Evolutionary conservation across 371 early-diverging fungal genomes (phyloP).

Genomic region (Mortierella sp.): DNA sequence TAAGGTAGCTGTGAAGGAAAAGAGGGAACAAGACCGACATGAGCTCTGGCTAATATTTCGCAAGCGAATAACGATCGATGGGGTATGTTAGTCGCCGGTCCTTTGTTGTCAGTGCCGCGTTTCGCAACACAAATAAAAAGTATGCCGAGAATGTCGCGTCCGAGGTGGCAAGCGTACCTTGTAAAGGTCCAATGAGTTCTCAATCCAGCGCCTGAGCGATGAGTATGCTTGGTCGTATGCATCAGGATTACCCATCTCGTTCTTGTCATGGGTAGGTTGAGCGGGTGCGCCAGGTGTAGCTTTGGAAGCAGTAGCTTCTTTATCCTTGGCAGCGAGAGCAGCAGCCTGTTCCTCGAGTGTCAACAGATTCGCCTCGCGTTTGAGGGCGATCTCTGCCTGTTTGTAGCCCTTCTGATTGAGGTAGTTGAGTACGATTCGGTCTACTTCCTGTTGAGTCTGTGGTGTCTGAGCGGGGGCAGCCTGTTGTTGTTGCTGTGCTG

Average conservation of each 20-base stretch:
- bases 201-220: conserved; percentile 92
- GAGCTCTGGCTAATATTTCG: conserved; percentile 81
- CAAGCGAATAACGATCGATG: not conserved
- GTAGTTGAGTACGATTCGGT: conserved; percentile 69
- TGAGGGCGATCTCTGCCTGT: conserved; percentile 63
- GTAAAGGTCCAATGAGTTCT: conserved; percentile 95
- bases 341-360: conserved; percentile 60
- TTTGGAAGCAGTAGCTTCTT: conserved; percentile 59
- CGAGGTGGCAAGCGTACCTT: conserved; percentile 65
- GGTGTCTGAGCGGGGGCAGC: conserved; percentile 27
- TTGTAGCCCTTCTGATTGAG: conserved; percentile 70
- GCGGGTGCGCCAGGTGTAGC: not conserved
- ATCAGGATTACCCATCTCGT: conserved; percentile 82
- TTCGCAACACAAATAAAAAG: not conserved
- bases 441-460: conserved; percentile 57
- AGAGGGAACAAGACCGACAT: conserved; percentile 91
- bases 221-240: conserved; percentile 84
- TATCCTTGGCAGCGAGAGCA: conserved; percentile 47
- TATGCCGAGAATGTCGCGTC: not conserved
- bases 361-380: conserved; percentile 59
- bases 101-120: not conserved
- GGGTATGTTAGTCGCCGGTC: not conserved
- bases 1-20: conserved; percentile 96
- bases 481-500: conserved; percentile 24
- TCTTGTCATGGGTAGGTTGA: conserved; percentile 64